phyloP scores from a whole-genome alignment of 768 basidiomycete species.

The Kwoniella pini region DNA sequence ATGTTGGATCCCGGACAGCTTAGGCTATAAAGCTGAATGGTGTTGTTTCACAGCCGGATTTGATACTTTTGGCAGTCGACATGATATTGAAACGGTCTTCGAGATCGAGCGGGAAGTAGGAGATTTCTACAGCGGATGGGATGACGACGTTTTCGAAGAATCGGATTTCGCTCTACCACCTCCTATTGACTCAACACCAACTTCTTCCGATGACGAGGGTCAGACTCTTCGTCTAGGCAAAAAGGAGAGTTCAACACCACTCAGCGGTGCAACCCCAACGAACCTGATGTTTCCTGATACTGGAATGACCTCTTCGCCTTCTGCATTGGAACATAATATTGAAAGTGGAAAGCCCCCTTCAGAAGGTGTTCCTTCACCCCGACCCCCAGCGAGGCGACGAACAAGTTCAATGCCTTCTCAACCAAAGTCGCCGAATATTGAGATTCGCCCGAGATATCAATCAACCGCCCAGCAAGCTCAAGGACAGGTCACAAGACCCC shows the following conservation, averaged over 20 bases:
- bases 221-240: neutral
- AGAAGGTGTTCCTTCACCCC: conserved; percentile 1
- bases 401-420: conserved; percentile 8
- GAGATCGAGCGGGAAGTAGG: conserved; percentile 54
- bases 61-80: conserved; percentile 46
- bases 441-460: conserved; percentile 5
- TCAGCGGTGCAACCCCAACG: conserved; percentile 1
- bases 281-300: conserved; percentile 8
- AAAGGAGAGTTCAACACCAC: neutral
- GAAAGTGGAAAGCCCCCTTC: neutral
- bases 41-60: conserved; percentile 50
- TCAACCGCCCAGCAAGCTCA: neutral
- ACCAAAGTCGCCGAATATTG: conserved; percentile 6
- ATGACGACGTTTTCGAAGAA: conserved; percentile 48
- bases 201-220: conserved; percentile 13
- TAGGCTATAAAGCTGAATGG: too few relatives aligned
- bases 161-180: conserved; percentile 24
- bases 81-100: conserved; percentile 49
- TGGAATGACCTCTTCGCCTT: conserved; percentile 16
- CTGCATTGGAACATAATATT: conserved; percentile 11
- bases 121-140: conserved; percentile 50
- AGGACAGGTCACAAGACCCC: conserved; percentile 18
- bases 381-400: neutral
- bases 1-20: conserved; percentile 19
- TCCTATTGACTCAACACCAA: conserved; percentile 29